phyloP scores from a whole-genome alignment of 2,329 filamentous ascomycete genomes.

The Fusarium brachygibbosum region DNA sequence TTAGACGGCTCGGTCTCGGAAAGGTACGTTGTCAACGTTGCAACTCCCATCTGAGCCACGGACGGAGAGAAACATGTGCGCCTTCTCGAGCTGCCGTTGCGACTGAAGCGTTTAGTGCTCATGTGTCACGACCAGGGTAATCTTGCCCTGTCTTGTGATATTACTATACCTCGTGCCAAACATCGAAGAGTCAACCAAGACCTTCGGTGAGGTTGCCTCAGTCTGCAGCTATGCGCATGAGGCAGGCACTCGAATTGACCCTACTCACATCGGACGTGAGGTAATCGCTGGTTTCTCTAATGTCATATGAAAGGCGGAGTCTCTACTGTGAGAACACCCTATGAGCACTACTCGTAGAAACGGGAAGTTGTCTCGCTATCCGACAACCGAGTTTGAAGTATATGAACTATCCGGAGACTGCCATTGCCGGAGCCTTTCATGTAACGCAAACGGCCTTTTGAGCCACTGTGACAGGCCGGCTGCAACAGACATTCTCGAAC shows the following conservation, averaged over 20 bases:
- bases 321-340: not conserved
- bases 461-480: constrained; percentile 21
- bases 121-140: constrained; percentile 22
- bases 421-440: constrained; percentile 28
- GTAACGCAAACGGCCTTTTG: constrained; percentile 42
- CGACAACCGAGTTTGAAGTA: constrained; percentile 18
- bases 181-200: not conserved
- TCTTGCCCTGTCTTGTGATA: constrained; percentile 3
- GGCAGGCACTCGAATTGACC: not conserved
- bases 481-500: constrained; percentile 30
- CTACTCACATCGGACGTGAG: not conserved
- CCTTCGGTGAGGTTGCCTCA: not conserved
- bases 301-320: not conserved
- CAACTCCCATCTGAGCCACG: constrained; percentile 24
- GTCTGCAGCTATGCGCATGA: not conserved
- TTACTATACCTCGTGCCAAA: not conserved
- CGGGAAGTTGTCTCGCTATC: constrained; percentile 16
- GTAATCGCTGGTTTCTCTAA: not conserved
- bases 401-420: constrained; percentile 26
- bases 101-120: constrained; percentile 1
- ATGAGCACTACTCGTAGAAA: not conserved
- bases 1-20: constrained; percentile 36
- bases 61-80: constrained; percentile 27
- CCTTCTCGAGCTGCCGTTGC: constrained; percentile 20
- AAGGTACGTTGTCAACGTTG: constrained; percentile 36